A percentile compares a stretch with the other conserved stretches of the same genome.
phyloP scores from a whole-genome alignment of 2,329 filamentous ascomycete genomes.

The Aspergillus sp. region DNA sequence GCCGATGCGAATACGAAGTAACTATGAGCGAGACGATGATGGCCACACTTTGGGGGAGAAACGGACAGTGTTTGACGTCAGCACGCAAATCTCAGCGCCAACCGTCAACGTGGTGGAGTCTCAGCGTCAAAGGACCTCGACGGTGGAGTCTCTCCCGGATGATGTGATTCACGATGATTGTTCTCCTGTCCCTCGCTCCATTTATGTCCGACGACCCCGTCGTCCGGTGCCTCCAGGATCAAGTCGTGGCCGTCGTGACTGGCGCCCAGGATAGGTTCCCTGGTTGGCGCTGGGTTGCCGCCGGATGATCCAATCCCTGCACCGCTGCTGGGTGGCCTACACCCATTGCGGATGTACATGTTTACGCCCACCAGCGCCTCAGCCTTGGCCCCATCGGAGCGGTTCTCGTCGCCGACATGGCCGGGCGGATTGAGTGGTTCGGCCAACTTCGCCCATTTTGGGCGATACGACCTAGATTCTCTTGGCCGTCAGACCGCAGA shows the following conservation, averaged over 20 bases:
- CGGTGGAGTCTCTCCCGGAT: not conserved
- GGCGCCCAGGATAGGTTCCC: not conserved
- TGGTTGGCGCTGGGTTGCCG: not conserved
- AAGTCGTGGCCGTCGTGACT: too few species aligned
- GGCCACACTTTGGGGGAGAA: not conserved
- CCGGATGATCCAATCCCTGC: not conserved
- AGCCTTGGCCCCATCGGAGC: not conserved
- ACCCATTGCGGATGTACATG: not conserved
- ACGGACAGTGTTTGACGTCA: constrained; percentile 17
- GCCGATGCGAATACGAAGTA: not conserved
- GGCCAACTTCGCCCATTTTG: not conserved
- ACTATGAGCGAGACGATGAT: constrained; percentile 3
- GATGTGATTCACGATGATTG: not conserved
- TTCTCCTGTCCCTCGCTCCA: not conserved
- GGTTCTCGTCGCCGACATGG: not conserved
- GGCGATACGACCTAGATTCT: not conserved
- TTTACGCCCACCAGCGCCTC: not conserved
- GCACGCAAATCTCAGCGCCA: constrained; percentile 10
- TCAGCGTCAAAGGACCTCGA: constrained; percentile 8
- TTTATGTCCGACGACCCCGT: not conserved
- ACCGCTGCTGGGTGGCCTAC: not conserved
- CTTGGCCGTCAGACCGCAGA: not conserved
- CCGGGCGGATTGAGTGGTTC: not conserved
- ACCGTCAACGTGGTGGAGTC: constrained; percentile 10
- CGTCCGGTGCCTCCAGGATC: not conserved